These are phyloP conservation scores for Penicillium sp. DNA, from an alignment of 2,329 filamentous ascomycete species.

Conservation along the genomic window DNA sequence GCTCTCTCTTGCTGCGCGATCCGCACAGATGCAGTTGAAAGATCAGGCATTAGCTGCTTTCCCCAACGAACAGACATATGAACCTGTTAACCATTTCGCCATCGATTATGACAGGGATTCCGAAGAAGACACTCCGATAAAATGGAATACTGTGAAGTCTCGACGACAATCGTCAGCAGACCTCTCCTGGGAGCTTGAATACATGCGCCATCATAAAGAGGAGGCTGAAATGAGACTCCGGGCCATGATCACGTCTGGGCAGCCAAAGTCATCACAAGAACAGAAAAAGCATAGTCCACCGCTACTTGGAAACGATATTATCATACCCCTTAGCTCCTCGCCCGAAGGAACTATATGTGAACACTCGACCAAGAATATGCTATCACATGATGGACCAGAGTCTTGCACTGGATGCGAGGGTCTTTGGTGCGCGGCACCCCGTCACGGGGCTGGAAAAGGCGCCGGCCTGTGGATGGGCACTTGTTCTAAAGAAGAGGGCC, in stretches of 20 bases:
- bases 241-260: conserved; percentile 35
- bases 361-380: conserved; percentile 64
- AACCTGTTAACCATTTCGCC: conserved; percentile 50
- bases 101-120: conserved; percentile 43
- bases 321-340: conserved; percentile 78
- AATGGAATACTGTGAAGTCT: conserved; percentile 32
- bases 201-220: conserved; percentile 78
- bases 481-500: conserved; percentile 31
- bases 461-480: conserved; percentile 47
- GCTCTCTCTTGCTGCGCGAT: conserved; percentile 74
- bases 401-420: conserved; percentile 57
- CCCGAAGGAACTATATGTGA: conserved; percentile 84
- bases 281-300: conserved; percentile 70
- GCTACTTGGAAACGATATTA: conserved; percentile 81
- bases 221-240: conserved; percentile 54
- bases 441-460: conserved; percentile 39
- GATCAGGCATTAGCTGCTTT: conserved; percentile 59
- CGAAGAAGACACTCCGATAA: conserved; percentile 32
- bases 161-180: conserved; percentile 48
- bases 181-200: conserved; percentile 71
- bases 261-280: conserved; percentile 40
- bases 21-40: conserved; percentile 76
- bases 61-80: conserved; percentile 50
- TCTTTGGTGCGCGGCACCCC: conserved; percentile 76
- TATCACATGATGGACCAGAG: conserved; percentile 53